These are phyloP conservation scores for Boletus sp. DNA, from an alignment of 768 basidiomycete species.

Conservation along the genomic window DNA sequence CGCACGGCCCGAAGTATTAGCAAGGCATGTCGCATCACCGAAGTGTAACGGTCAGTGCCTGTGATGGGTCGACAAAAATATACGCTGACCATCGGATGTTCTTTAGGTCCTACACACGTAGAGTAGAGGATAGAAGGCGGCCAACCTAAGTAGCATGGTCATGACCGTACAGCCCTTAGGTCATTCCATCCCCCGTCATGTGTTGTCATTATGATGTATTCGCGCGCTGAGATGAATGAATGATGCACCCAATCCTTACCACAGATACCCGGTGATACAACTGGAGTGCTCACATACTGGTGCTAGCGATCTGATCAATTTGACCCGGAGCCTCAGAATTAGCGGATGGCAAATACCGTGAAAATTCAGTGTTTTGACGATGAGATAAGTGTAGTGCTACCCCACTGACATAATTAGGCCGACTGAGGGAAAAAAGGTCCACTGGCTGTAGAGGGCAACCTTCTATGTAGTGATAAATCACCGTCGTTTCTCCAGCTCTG, in stretches of 20 bases:
- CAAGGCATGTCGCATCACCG: not conserved
- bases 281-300: no score
- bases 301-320: not conserved
- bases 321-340: not conserved
- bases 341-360: not conserved
- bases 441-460: no score
- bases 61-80: not conserved
- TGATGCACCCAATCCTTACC: not conserved
- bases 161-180: no score
- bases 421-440: no score
- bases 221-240: not conserved
- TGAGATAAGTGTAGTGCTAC: not conserved
- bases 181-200: not conserved
- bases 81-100: not conserved
- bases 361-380: not conserved
- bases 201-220: not conserved
- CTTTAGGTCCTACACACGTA: not conserved
- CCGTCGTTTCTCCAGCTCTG: not conserved
- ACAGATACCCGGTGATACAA: not conserved
- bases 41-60: conserved; percentile 1
- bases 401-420: no score
- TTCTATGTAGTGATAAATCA: not conserved
- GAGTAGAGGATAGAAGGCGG: not conserved
- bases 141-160: not conserved
- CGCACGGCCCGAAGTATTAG: conserved; percentile 2